phyloP scores from a whole-genome alignment of 2,329 filamentous ascomycete genomes.

The Cordyceps militaris region DNA sequence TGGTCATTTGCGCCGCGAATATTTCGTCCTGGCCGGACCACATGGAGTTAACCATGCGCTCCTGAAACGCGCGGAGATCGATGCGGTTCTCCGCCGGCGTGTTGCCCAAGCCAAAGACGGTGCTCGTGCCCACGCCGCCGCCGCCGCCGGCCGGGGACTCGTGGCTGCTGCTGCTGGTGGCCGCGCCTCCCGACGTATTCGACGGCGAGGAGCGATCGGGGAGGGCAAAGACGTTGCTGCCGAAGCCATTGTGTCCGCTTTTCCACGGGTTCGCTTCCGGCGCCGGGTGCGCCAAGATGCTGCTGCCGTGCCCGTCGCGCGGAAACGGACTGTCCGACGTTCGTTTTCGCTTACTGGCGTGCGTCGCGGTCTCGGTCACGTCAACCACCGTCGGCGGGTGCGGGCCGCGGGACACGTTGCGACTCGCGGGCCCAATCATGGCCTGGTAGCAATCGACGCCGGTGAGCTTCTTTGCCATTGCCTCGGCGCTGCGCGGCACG shows the following conservation, averaged over 20 bases:
- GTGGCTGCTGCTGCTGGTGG: conserved; percentile 22
- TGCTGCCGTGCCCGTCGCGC: background rate
- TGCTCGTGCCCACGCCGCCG: background rate
- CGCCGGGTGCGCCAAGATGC: background rate
- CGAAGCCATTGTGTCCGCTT: background rate
- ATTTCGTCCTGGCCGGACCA: conserved; percentile 27
- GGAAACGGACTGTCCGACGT: conserved; percentile 22
- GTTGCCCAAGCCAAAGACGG: conserved; percentile 24
- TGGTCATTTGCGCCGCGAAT: conserved; percentile 23
- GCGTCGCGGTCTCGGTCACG: conserved; percentile 10
- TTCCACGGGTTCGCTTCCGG: conserved; percentile 25
- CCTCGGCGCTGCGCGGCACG: background rate
- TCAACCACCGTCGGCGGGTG: conserved; percentile 1
- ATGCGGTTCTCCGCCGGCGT: conserved; percentile 30
- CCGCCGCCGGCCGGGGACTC: conserved; percentile 21
- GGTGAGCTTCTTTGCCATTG: conserved; percentile 13
- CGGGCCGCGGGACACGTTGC: conserved; percentile 21
- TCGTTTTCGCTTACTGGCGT: conserved; percentile 28
- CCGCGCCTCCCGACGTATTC: conserved; percentile 20
- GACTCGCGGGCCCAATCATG: conserved; percentile 26
- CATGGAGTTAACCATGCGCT: conserved; percentile 23
- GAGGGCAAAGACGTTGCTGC: conserved; percentile 13
- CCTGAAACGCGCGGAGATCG: conserved; percentile 28
- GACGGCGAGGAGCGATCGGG: conserved; percentile 29
- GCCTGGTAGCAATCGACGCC: conserved; percentile 25